These are phyloP conservation scores for Lipomyces anomalus DNA, from an alignment of 805 yeast species.

Conservation along the genomic window DNA sequence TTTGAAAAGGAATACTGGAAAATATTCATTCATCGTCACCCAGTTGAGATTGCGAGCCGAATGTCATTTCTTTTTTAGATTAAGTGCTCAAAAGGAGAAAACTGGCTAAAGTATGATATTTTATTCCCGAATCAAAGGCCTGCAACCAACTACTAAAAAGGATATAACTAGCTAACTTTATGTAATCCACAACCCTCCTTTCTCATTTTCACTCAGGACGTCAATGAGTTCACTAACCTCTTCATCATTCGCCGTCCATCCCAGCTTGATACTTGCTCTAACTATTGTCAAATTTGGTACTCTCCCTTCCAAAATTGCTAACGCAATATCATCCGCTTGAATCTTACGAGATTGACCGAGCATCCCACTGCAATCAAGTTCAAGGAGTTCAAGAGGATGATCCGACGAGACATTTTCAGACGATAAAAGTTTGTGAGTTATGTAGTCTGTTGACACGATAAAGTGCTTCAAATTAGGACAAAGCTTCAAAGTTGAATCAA, in stretches of 20 bases:
- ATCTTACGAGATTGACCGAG: slow-evolving; percentile 76
- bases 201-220: slow-evolving; percentile 66
- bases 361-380: slow-evolving; percentile 76
- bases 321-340: slow-evolving; percentile 81
- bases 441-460: slow-evolving; percentile 74
- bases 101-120: too few relatives aligned
- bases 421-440: slow-evolving; percentile 44
- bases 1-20: too few relatives aligned
- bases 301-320: slow-evolving; percentile 74
- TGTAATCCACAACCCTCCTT: slow-evolving; percentile 61
- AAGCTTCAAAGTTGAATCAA: slow-evolving; percentile 65
- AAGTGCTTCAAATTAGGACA: slow-evolving; percentile 68
- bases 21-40: too few relatives aligned
- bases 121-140: too few relatives aligned
- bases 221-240: slow-evolving; percentile 60
- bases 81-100: too few relatives aligned
- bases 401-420: slow-evolving; percentile 33
- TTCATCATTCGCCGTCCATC: slow-evolving; percentile 63
- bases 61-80: too few relatives aligned
- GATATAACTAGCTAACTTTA: slow-evolving; percentile 8
- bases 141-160: too few relatives aligned
- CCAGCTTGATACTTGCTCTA: slow-evolving; percentile 66
- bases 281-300: slow-evolving; percentile 62
- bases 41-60: too few relatives aligned
- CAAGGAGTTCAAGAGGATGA: slow-evolving; percentile 54